Base-by-base conservation (phyloP, 2,329 filamentous ascomycete genomes). In the Fusarium siculi region DNA sequence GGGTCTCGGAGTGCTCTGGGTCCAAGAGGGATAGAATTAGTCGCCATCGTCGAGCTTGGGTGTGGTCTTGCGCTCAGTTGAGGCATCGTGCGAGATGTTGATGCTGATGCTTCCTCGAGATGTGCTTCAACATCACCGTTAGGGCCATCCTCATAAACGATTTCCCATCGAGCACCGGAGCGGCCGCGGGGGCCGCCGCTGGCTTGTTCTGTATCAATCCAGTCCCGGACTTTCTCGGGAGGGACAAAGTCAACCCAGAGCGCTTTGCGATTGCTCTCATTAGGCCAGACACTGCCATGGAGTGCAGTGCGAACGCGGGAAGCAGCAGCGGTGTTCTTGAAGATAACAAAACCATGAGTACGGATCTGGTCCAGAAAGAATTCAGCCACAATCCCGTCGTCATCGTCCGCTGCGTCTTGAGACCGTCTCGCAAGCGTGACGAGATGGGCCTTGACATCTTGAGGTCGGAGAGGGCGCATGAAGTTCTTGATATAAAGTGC, bases 191-290 rank as follows among this genome's bases (percentile, higher is more conserved):
- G 64, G 4, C 72, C 72, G 21, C 86, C 77, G 74, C 83, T 76
- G 19, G 85, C 81, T 75, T 91, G 84, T 81, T 97, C 94, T 44
- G 83, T 87, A 12, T 89, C 87, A 66, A 97, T 92, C 94, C 95
- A 98, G 30, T 88, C 87, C 19, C 84, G 81, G 8, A 97, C 87
- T 72, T 90, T 89, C 32, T 94, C 90, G 23, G 92, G 88, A 0
- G 96, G 96, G 25, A 98, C 87, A 80, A 96, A 98, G 80, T 99
- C 96, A 7, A 94, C 93, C 89, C 92, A 97, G 2, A 98, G 87
- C 2, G 91, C 87, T 80, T 96, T 97, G 37, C 96, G 89, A 74
- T 92, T 93, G 66, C 92, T 90, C 82, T 98, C 96, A 66, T 95
- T 90, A 2, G 96, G 96, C 94, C 95, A 98, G 40, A 95, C 88